A percentile compares a stretch with the other conserved stretches of the same genome.
These are phyloP conservation scores for Lepiota subincarnata DNA, from an alignment of 768 basidiomycete genomes.

Conservation along the genomic window DNA sequence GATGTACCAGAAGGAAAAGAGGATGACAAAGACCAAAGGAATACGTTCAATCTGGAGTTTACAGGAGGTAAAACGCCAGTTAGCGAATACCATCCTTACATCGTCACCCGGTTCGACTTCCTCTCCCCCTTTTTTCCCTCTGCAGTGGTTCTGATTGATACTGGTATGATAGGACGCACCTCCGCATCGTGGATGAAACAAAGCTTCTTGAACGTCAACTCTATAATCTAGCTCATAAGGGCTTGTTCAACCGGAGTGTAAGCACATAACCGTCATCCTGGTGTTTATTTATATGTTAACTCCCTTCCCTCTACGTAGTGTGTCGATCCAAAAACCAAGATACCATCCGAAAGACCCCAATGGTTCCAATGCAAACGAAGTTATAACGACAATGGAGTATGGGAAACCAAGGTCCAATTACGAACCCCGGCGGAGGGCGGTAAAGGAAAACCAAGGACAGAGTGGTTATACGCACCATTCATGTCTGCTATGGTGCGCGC, in stretches of 20 bases:
- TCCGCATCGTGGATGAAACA: constrained; percentile 30
- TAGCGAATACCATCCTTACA: constrained; percentile 28
- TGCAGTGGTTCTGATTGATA: background rate
- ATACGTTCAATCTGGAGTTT: constrained; percentile 1
- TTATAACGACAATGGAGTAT: constrained; percentile 23
- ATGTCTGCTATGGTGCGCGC: constrained; percentile 18
- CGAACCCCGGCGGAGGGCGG: constrained; percentile 14
- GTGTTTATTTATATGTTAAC: constrained; percentile 1
- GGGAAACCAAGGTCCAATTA: constrained; percentile 27
- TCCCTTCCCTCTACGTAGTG: background rate
- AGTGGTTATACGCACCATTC: constrained; percentile 31
- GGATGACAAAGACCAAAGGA: background rate
- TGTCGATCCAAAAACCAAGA: background rate
- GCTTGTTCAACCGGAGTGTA: constrained; percentile 21
- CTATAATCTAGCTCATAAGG: constrained; percentile 24
- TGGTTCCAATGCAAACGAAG: constrained; percentile 22
- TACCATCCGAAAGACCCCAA: constrained; percentile 2
- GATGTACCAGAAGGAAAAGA: background rate
- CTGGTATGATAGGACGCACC: constrained; percentile 24
- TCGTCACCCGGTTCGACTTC: constrained; percentile 28
- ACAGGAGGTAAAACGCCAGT: constrained; percentile 16
- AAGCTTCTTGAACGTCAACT: constrained; percentile 23
- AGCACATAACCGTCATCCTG: background rate
- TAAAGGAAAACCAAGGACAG: constrained; percentile 14
- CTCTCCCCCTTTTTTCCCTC: background rate